These are phyloP conservation scores for Silene vulgaris DNA, from an alignment of 179 eudicot genomes.

Conservation along the genomic window DNA sequence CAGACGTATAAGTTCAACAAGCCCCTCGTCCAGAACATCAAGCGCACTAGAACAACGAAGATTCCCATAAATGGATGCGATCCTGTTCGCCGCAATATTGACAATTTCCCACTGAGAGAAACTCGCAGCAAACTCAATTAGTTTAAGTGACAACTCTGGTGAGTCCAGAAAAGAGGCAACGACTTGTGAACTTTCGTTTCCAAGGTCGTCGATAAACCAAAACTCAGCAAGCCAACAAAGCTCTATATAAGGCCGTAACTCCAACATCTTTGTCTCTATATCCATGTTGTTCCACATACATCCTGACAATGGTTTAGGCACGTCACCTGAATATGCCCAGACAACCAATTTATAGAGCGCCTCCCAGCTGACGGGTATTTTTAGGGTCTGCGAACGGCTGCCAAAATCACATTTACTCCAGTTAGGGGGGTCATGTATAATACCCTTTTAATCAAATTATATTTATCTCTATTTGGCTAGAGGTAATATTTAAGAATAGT, in stretches of 20 bases:
- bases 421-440: not conserved
- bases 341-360: constrained; percentile 53
- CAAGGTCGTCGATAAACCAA: constrained; percentile 63
- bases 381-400: constrained; percentile 53
- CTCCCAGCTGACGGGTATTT: constrained; percentile 62
- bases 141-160: constrained; percentile 42
- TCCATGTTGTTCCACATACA: constrained; percentile 71
- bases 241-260: constrained; percentile 56
- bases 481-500: not conserved
- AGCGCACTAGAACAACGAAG: constrained; percentile 57
- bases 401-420: constrained; percentile 19
- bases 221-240: constrained; percentile 71
- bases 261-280: constrained; percentile 34
- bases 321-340: constrained; percentile 63
- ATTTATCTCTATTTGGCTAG: not conserved
- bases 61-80: constrained; percentile 52
- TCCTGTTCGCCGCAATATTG: constrained; percentile 44
- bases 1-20: constrained; percentile 58
- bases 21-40: constrained; percentile 53
- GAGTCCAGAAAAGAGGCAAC: constrained; percentile 52
- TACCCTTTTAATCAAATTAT: not conserved
- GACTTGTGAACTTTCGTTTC: constrained; percentile 37
- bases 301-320: constrained; percentile 53
- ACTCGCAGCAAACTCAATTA: constrained; percentile 55
- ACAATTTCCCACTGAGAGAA: constrained; percentile 58